Evolutionary conservation across 768 basidiomycete species (phyloP).

Genomic region (Calocybe cyanea): DNA sequence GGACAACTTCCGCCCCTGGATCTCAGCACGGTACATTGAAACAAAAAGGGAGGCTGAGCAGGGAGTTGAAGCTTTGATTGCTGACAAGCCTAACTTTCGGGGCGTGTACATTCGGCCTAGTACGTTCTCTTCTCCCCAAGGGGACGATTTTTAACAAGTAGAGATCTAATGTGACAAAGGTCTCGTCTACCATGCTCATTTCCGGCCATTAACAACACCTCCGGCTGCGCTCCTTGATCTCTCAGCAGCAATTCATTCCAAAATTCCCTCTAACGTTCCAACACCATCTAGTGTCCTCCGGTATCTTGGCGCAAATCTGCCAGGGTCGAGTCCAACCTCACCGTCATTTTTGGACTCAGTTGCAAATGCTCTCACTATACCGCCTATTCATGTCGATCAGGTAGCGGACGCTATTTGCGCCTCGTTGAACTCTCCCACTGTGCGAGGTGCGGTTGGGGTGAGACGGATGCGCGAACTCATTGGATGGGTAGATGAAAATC

Average conservation of each 20-base stretch:
- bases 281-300: constrained; percentile 66
- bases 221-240: constrained; percentile 81
- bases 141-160: constrained; percentile 1
- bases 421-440: constrained; percentile 47
- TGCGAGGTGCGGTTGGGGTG: constrained; percentile 69
- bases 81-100: constrained; percentile 42
- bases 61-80: constrained; percentile 54
- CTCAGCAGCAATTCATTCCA: constrained; percentile 68
- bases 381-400: constrained; percentile 94
- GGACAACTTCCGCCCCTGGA: constrained; percentile 84
- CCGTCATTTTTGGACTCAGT: constrained; percentile 56
- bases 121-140: constrained; percentile 34
- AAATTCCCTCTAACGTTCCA: constrained; percentile 51
- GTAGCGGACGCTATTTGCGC: constrained; percentile 82
- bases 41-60: constrained; percentile 92
- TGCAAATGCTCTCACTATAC: constrained; percentile 77
- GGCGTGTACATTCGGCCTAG: constrained; percentile 88
- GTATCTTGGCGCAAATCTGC: constrained; percentile 37
- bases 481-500: constrained; percentile 55
- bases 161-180: constrained; percentile 41
- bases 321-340: constrained; percentile 17
- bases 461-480: constrained; percentile 70
- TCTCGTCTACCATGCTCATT: constrained; percentile 93
- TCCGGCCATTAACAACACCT: constrained; percentile 84
- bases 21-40: constrained; percentile 83